Evolutionary conservation across 2,329 filamentous ascomycete genomes (phyloP).

Genomic region (Corniculantispora saksenae): DNA sequence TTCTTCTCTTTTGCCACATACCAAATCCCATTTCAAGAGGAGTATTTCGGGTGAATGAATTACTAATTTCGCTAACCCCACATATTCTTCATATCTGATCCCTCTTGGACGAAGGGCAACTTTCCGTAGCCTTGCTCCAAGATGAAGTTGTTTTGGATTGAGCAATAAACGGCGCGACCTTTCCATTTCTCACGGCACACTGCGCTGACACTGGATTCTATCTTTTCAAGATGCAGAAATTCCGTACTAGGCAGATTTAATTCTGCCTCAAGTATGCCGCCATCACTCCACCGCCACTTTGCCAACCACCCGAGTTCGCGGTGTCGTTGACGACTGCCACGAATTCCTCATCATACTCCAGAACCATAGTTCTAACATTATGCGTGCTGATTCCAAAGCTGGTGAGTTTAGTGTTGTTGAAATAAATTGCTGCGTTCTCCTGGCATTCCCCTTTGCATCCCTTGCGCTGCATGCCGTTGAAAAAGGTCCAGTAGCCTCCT

Average conservation of each 20-base stretch:
- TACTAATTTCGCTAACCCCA: too few species aligned
- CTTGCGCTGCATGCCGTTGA: slow-evolving; percentile 26
- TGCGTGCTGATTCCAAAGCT: slow-evolving; percentile 33
- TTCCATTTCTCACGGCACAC: too few species aligned
- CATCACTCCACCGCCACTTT: slow-evolving; percentile 31
- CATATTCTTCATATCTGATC: too few species aligned
- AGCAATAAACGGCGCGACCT: too few species aligned
- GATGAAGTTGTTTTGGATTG: too few species aligned
- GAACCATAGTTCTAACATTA: slow-evolving; percentile 31
- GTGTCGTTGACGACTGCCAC: slow-evolving; percentile 22
- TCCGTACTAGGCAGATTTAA: not conserved
- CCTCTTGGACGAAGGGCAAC: too few species aligned
- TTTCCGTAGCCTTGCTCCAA: too few species aligned
- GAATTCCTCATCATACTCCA: slow-evolving; percentile 26
- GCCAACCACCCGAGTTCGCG: slow-evolving; percentile 28
- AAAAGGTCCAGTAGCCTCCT: slow-evolving; percentile 31
- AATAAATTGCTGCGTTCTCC: slow-evolving; percentile 24
- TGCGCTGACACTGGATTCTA: too few species aligned
- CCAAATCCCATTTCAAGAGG: too few species aligned
- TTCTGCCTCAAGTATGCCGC: slow-evolving; percentile 31
- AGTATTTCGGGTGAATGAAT: too few species aligned
- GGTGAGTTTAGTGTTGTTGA: slow-evolving; percentile 24
- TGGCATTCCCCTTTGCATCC: slow-evolving; percentile 22
- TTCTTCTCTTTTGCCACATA: too few species aligned
- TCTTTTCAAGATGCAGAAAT: too few species aligned